Evolutionary conservation across 805 yeast species (phyloP).

Genomic region (Candida ficus): DNA sequence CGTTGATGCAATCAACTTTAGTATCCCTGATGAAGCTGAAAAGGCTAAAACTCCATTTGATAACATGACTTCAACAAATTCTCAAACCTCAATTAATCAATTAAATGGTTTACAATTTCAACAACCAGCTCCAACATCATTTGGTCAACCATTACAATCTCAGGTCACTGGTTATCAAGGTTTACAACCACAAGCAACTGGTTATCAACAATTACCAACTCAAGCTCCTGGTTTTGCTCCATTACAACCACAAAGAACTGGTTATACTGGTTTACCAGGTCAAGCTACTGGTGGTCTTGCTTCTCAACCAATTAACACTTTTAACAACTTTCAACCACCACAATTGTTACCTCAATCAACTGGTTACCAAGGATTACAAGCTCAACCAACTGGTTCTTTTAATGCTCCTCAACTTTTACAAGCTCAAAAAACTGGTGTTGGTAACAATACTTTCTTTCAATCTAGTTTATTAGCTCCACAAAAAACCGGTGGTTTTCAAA

Average conservation of each 20-base stretch:
- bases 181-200: slow-evolving; percentile 25
- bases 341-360: slow-evolving; percentile 34
- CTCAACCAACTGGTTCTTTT: slow-evolving; percentile 26
- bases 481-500: slow-evolving; percentile 26
- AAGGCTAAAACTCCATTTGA: slow-evolving; percentile 37
- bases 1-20: slow-evolving; percentile 82
- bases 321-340: slow-evolving; percentile 40
- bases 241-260: slow-evolving; percentile 30
- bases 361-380: slow-evolving; percentile 26
- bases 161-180: slow-evolving; percentile 29
- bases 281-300: slow-evolving; percentile 19
- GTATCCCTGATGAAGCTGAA: slow-evolving; percentile 52
- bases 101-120: slow-evolving; percentile 30
- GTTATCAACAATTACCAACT: slow-evolving; percentile 28
- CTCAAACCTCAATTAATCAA: slow-evolving; percentile 28
- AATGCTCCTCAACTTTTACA: slow-evolving; percentile 36
- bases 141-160: slow-evolving; percentile 26
- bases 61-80: slow-evolving; percentile 26
- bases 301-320: slow-evolving; percentile 22
- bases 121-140: slow-evolving; percentile 24
- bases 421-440: slow-evolving; percentile 62
- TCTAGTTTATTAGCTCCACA: slow-evolving; percentile 28
- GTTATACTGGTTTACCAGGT: slow-evolving; percentile 15
- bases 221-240: slow-evolving; percentile 25
- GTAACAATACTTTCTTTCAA: slow-evolving; percentile 35